Base-by-base conservation (phyloP, 2,329 filamentous ascomycete genomes). In the Penicillium sp. region DNA sequence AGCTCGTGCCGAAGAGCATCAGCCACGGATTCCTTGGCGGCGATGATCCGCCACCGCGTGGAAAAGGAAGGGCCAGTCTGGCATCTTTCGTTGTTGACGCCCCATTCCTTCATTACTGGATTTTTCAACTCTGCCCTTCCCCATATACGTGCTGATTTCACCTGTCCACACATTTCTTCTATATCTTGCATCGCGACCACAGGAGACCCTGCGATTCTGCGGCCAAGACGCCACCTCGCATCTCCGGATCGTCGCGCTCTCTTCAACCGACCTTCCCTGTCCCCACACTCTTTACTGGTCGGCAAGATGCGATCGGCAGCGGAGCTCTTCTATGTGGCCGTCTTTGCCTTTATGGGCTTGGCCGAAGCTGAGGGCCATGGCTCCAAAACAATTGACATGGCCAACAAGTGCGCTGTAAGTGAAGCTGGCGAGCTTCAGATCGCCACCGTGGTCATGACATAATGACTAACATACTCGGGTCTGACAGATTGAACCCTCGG, bases 401-500 rank as follows among this genome's bases (percentile, higher is more conserved):
- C 75, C 63, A 74, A 78, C 65, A 72, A 78, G 62, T 82, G 80
- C 70, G 78, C 78, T 61, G 79, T 82, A 74, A 74, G 79, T 72
- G 28, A 27, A 29, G 8, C 35, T n/a, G 20, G 18, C 20, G 27
- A 4, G 41, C 33, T 28, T 15, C 24, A 25, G 24, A 42, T 8
- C n/a, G 4, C 5, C n/a, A 20, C 6, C 2, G 20, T 29, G 24
- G 2, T 20, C 27, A 12, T n/a, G 6, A 7, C 18, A 12, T 27
- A 10, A 44, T 31, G 23, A 37, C 41, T 58, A 39, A 60, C 38
- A n/a, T 24, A 15, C 46, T 5, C 32, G 9, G 40, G 35, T 64
- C 9, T 27, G 23, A 38, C 77, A 95, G 89, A 88, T 95, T 62
- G 89, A 93, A 37, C 89, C 91, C 15, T 85, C 86, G 59, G 82